Percentiles rank a stretch among this genome's conserved stretches.
Evolutionary conservation across 2,329 filamentous ascomycete species (phyloP).

Genomic region (Blastomyces emzantsi): DNA sequence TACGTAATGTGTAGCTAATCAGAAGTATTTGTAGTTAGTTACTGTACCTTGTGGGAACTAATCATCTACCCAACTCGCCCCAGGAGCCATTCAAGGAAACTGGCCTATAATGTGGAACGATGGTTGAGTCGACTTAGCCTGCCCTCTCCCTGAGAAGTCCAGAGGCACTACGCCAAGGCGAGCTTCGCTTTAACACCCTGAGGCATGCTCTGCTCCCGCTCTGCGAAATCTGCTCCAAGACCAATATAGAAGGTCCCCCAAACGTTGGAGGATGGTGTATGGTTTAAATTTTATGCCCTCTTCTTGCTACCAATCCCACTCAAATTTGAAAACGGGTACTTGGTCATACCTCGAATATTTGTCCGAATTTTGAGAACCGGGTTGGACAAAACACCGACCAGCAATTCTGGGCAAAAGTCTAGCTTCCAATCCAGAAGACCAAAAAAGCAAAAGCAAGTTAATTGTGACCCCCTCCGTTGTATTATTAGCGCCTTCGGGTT

Average conservation of each 20-base stretch:
- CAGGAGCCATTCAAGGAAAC: neutral
- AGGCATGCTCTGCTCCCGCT: neutral
- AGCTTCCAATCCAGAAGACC: neutral
- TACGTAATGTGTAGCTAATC: neutral
- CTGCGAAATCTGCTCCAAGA: neutral
- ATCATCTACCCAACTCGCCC: neutral
- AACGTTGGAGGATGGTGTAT: neutral
- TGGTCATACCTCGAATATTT: neutral
- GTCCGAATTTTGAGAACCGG: neutral
- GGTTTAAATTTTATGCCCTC: neutral
- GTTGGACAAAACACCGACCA: slow-evolving; percentile 1
- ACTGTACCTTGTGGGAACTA: too few species aligned
- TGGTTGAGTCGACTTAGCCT: neutral
- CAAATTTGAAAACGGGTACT: neutral
- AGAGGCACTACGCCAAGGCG: neutral
- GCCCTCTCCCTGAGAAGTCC: neutral
- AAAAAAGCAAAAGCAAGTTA: neutral
- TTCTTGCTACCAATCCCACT: neutral
- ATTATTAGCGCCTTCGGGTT: neutral
- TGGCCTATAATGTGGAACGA: neutral
- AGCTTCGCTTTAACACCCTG: neutral
- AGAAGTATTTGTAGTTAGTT: too few species aligned
- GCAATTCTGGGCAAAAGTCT: neutral
- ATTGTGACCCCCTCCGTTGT: neutral
- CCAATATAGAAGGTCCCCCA: neutral